Evolutionary conservation across 169 alveolate genomes (phyloP).

Genomic region (Eimeria sp.): DNA sequence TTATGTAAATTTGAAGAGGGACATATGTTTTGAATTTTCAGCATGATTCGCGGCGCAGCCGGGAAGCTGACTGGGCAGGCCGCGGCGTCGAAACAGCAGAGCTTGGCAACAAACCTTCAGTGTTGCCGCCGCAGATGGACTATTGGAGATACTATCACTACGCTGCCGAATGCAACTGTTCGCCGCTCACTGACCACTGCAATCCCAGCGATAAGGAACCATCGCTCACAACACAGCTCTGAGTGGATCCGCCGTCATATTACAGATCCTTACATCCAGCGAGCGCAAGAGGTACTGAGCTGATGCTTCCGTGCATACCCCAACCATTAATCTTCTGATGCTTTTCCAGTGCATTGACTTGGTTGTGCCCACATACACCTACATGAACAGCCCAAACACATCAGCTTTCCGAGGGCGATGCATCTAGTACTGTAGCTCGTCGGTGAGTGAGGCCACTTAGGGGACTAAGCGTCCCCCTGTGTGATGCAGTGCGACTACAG

Average conservation of each 20-base stretch:
- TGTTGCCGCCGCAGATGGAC: not conserved
- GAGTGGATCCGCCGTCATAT: conserved; percentile 85
- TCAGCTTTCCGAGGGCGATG: not conserved
- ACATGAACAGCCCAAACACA: not conserved
- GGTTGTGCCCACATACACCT: not conserved
- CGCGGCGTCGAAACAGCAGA: not conserved
- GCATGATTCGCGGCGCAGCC: conserved; percentile 27
- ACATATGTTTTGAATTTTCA: not conserved
- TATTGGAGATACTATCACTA: not conserved
- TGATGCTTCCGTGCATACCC: not conserved
- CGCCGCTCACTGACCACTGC: not conserved
- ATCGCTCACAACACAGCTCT: conserved; percentile 76
- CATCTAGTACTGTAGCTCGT: not conserved
- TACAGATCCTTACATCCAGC: conserved; percentile 80
- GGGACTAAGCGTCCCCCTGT: not conserved
- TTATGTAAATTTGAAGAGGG: not conserved
- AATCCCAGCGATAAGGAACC: conserved; percentile 66
- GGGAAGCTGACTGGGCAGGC: not conserved
- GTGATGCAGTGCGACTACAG: conserved; percentile 80
- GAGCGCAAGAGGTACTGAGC: conserved; percentile 80
- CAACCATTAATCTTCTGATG: not conserved
- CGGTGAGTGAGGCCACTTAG: not conserved
- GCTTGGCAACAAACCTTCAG: not conserved
- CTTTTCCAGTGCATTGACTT: not conserved
- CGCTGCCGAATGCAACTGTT: not conserved